Evolutionary conservation across 805 yeast species (phyloP), one percentile per base, ranked within the genome.

Genomic region (Danielia reshetovae): DNA sequence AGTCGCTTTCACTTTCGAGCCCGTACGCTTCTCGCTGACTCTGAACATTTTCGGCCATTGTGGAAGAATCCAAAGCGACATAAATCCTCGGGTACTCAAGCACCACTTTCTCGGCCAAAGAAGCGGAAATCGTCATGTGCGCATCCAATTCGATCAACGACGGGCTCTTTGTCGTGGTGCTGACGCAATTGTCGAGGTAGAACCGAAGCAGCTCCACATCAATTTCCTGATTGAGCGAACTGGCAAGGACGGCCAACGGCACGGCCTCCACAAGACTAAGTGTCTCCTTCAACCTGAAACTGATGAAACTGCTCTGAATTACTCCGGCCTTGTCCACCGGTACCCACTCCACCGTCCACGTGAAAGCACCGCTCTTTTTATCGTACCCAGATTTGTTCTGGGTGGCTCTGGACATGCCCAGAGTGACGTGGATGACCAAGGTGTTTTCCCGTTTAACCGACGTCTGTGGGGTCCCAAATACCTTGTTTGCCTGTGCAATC

Each of bases 321-420:
- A 34, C 24, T 1, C 52, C 59, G 4, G 54, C 45, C 9, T 53
- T 51, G 10, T 55, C 58, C 4, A 73, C 54, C 2, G 79, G 40
- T 1, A 74, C 52, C 85, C 87, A 83, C 53, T 87, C 95, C 0
- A 87, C 59, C 0, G 94, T 81, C 96, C 96, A 87, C 12, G 73
- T 74, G 53, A 74, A 86, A 6, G 72, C 54, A 33, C 78, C 74
- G 40, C 68, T 59, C 40, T 71, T 71, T 52, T 76, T 74, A 54
- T 86, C 89, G 70, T 77, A 84, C 3, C 79, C 78, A 0, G 88
- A 74, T 46, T 77, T 80, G 52, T 87, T 87, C 37, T 67, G 55
- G 4, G 52, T 51, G 2, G 85, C 67, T 30, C 95, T 59, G 12
- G 78, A 71, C 94, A 87, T 85, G 0, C 93, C 95, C 15, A 62